Base-by-base conservation (phyloP, 306 rosid genomes). In the Acmispon strigosus region DNA sequence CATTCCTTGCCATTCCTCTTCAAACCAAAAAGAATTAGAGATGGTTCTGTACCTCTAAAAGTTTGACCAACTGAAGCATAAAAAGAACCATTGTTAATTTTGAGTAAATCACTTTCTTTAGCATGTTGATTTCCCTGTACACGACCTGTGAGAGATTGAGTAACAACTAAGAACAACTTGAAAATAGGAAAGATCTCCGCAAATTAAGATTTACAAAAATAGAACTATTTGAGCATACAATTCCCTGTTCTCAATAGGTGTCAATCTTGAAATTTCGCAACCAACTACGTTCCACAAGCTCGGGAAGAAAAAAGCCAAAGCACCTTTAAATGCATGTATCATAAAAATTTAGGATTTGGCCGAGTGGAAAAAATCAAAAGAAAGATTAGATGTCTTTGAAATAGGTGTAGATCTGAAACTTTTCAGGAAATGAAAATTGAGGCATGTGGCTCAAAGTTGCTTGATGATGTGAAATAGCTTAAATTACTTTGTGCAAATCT, bases 1-100 rank as follows among this genome's bases (percentile, higher is more conserved):
- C 74, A 52, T 75, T 78, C 52, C 5, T 73, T 64, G 34, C 57
- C 54, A 49, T 75, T 76, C 58, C 58, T 80, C 71, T 82, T 77
- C 64, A 79, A 76, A 47, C 81, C 87, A 76, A 83, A 75, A 72
- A 77, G 73, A 70, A 72, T 45, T 12, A 53, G 58, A 70, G 82
- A 60, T 63, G 83, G 73, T 60, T 84, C 69, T 75, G 77, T 80
- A 57, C 82, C 85, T 66, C 67, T 61, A 51, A 27, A 36, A 64
- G 78, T 74, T 80, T 75, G 86, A 76, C 85, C 84, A 54, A 73
- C 74, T 32, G 82, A 51, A 74, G 80, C 74, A 73, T 73, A 59
- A 54, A 56, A 55, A 67, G 70, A 72, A 63, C 71, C 74, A 56
- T 60, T 76, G 13, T 62, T 24, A 73, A 32, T 80, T 67, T 70